Base-by-base conservation (phyloP, 805 yeast species). In the Metschnikowia similis region DNA sequence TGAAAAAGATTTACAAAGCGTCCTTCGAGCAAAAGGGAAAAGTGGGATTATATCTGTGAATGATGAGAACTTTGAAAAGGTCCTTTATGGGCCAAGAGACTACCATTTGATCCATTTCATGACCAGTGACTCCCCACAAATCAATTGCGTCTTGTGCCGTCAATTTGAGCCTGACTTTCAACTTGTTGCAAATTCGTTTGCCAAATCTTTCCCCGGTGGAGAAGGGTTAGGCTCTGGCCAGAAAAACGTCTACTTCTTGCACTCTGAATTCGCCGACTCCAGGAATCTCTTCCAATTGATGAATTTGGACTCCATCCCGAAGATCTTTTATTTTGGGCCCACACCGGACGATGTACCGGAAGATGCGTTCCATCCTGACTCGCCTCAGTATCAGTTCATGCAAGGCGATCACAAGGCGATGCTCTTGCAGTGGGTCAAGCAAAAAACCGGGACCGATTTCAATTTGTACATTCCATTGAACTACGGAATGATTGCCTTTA, bases 61-160 rank as follows among this genome's bases (percentile, higher is more conserved):
- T n/a, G 89, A 84, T 59, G 66, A 66, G 41, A 88, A 83, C 63
- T 87, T 72, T 62, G 75, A 80, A 55, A 66, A 70, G 13, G 62
- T 84, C 17, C 69, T 89, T 48, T 70, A 70, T 27, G 88, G 89
- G 4, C 80, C 83, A 21, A 77, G 92, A 60, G 89, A 89, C 59
- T 82, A 81, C 65, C 77, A 85, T 35, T 62, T 87, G n/a, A 75
- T 87, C 10, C 60, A 83, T 31, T 75, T 85, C 49, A 69, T 92
- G 53, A 87, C 97, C 0, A 89, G 97, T 2, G 79, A 84, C 8
- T 77, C 83, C 44, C 76, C 89, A 1, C 80, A 81, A 53, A 79
- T 91, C 61, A 88, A 87, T 10, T 94, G 99, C 71, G 71, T 72
- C 1, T 72, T 87, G 46, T 94, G 99, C 76, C 58, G 70, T 8